Evolutionary conservation across 805 yeast genomes (phyloP).

Genomic region (Kluyveromyces lactis): DNA sequence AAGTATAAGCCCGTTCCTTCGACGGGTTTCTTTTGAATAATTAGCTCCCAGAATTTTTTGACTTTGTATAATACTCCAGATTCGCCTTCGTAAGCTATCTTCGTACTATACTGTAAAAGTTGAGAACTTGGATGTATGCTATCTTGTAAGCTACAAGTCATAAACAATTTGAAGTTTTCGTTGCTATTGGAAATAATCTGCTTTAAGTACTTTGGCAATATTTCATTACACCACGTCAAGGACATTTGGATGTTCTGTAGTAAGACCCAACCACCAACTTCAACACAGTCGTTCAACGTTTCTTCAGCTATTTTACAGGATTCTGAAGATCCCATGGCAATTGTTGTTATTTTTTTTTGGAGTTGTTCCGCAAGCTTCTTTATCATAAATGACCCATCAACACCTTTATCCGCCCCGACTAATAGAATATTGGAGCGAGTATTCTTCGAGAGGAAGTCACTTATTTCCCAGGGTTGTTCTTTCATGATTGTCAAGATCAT

Average conservation of each 20-base stretch:
- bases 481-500: constrained; percentile 18
- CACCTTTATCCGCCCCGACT: constrained; percentile 50
- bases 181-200: constrained; percentile 16
- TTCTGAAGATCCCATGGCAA: constrained; percentile 73
- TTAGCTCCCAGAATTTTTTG: constrained; percentile 11
- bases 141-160: constrained; percentile 50
- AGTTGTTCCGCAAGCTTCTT: constrained; percentile 33
- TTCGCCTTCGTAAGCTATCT: constrained; percentile 49
- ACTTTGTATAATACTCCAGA: constrained; percentile 36
- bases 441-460: constrained; percentile 11
- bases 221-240: constrained; percentile 46
- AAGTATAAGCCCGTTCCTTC: background rate
- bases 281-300: constrained; percentile 39
- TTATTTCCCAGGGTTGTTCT: constrained; percentile 21
- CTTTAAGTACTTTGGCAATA: constrained; percentile 37
- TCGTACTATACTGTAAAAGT: constrained; percentile 43
- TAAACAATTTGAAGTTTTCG: constrained; percentile 44
- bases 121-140: constrained; percentile 45
- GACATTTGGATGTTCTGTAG: constrained; percentile 79
- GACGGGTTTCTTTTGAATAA: constrained; percentile 3
- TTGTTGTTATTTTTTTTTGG: constrained; percentile 28
- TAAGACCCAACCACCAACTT: constrained; percentile 60
- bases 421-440: constrained; percentile 27
- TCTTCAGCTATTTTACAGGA: constrained; percentile 48
- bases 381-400: constrained; percentile 57